Conservation (phyloP, 352 stramenopile genomes). For the Thraustochytrium striatum region DNA sequence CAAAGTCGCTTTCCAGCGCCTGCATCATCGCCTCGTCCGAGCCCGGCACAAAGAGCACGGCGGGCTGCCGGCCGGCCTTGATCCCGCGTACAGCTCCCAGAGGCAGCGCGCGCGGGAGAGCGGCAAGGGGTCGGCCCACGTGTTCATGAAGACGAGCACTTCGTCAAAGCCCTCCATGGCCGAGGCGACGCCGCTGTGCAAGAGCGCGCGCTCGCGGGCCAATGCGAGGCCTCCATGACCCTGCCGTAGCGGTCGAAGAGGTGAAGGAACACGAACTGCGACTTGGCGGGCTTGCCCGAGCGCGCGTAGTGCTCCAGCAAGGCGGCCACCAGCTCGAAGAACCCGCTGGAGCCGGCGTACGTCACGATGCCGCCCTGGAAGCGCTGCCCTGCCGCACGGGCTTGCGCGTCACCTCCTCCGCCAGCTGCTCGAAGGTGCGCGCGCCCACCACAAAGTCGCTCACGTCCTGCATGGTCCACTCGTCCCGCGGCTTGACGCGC, state of each 20-base stretch:
- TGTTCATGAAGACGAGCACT: neutral
- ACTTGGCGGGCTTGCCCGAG: neutral
- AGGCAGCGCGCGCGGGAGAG: neutral
- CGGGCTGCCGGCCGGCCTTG: neutral
- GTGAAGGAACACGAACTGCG: neutral
- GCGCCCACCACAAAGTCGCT: neutral
- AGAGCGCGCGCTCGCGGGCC: neutral
- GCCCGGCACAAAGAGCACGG: neutral
- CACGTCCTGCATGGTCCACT: neutral
- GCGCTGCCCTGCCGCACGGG: neutral
- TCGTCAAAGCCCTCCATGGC: neutral
- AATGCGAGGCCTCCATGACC: neutral
- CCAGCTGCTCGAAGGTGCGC: neutral
- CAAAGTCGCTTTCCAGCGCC: neutral
- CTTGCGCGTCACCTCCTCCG: neutral
- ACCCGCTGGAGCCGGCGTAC: neutral
- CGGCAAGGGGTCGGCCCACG: neutral
- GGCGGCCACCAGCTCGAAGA: neutral
- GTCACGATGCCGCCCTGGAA: neutral
- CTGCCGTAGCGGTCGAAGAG: neutral
- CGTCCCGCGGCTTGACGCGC: neutral
- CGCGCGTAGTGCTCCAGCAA: neutral
- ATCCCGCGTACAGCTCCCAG: neutral
- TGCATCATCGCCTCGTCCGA: neutral
- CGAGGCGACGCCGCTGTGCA: neutral